Evolutionary conservation across 768 basidiomycete genomes (phyloP).

Genomic region (Boletus rubescentipes): DNA sequence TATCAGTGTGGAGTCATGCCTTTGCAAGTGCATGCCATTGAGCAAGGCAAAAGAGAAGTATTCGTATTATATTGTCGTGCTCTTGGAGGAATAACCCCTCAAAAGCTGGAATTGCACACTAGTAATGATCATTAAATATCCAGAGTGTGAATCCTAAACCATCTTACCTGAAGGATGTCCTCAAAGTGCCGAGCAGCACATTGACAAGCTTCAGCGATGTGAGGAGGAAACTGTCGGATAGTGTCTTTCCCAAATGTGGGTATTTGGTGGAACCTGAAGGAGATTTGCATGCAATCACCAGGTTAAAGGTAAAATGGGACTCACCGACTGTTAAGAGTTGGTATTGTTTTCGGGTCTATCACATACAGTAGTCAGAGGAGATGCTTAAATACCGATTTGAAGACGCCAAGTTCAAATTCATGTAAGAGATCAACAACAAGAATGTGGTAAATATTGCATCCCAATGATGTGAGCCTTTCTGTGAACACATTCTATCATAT

Average conservation of each 20-base stretch:
- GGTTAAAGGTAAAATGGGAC: too few species aligned
- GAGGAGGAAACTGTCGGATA: conserved; percentile 36
- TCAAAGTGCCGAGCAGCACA: conserved; percentile 41
- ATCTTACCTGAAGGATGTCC: conserved; percentile 42
- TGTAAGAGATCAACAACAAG: conserved; percentile 40
- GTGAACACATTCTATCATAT: conserved; percentile 31
- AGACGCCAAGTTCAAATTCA: conserved; percentile 41
- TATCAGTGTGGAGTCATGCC: conserved; percentile 32
- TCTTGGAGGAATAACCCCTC: conserved; percentile 30
- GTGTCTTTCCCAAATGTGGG: conserved; percentile 26
- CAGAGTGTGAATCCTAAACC: too few species aligned
- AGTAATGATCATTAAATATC: too few species aligned
- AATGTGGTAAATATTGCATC: conserved; percentile 25
- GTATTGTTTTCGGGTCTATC: conserved; percentile 6
- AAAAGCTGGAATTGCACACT: conserved; percentile 36
- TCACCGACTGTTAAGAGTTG: conserved; percentile 27
- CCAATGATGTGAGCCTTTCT: conserved; percentile 11
- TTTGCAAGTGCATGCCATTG: conserved; percentile 39
- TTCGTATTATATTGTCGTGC: conserved; percentile 21
- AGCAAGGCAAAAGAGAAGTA: conserved; percentile 24
- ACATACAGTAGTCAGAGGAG: conserved; percentile 33
- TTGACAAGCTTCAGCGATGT: conserved; percentile 37
- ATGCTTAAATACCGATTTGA: conserved; percentile 38
- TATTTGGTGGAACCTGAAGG: conserved; percentile 20
- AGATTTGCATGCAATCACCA: too few species aligned